phyloP scores from a whole-genome alignment of 306 rosid genomes.

The Erythrophleum fordii region DNA sequence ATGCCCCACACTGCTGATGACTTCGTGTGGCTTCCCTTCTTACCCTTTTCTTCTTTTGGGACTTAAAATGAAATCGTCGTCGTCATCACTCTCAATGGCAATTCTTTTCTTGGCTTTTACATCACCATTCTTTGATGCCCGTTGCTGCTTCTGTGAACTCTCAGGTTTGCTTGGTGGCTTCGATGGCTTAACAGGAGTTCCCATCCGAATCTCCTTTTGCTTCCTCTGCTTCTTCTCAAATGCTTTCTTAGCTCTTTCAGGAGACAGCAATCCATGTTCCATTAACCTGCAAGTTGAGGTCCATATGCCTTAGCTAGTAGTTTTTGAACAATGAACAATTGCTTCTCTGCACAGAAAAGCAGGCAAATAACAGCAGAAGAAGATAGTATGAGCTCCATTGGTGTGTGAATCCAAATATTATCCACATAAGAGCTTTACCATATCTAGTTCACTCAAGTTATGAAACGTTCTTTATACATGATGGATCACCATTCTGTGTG shows the following conservation, averaged over 20 bases:
- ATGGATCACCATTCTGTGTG: background rate
- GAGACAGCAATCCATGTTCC: slow-evolving; percentile 91
- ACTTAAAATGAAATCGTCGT: slow-evolving; percentile 62
- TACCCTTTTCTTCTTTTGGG: slow-evolving; percentile 76
- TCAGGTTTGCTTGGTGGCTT: slow-evolving; percentile 62
- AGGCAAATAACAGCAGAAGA: slow-evolving; percentile 7
- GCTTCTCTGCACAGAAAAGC: slow-evolving; percentile 17
- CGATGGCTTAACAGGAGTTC: slow-evolving; percentile 75
- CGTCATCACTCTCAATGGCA: slow-evolving; percentile 49
- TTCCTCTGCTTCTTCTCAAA: slow-evolving; percentile 83
- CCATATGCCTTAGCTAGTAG: slow-evolving; percentile 6
- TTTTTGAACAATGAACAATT: background rate
- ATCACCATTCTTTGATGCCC: slow-evolving; percentile 71
- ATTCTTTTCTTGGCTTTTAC: slow-evolving; percentile 70
- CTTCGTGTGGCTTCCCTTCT: slow-evolving; percentile 34
- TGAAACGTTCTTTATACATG: background rate
- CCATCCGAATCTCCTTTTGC: slow-evolving; percentile 77
- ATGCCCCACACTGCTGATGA: slow-evolving; percentile 28
- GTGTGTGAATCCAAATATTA: background rate
- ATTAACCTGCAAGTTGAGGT: slow-evolving; percentile 71
- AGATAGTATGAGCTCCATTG: background rate
- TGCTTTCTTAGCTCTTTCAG: slow-evolving; percentile 80
- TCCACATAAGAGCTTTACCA: background rate
- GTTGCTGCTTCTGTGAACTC: slow-evolving; percentile 70
- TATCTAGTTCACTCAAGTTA: background rate